Conservation (phyloP, 257 asterid species). For the Henckelia pumila region DNA sequence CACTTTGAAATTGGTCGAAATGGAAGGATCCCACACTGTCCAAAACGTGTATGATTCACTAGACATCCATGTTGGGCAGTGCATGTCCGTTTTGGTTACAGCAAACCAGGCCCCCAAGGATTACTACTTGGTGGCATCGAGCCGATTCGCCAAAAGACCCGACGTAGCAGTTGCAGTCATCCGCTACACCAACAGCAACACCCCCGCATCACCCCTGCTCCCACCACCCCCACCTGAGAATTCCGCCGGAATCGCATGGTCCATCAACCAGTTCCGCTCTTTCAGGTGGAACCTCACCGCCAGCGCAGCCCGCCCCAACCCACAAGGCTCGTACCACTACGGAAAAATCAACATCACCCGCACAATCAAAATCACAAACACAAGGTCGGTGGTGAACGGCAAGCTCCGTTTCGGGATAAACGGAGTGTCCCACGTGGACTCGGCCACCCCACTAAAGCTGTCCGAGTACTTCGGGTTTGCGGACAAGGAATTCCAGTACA, state of each 20-base stretch:
- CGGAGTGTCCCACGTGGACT: constrained; percentile 27
- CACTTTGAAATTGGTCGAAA: constrained; percentile 39
- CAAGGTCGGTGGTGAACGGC: constrained; percentile 11
- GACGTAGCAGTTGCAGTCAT: constrained; percentile 28
- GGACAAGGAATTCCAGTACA: constrained; percentile 25
- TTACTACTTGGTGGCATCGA: constrained; percentile 43
- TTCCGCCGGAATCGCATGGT: constrained; percentile 30
- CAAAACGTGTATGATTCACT: constrained; percentile 44
- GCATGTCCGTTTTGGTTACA: constrained; percentile 43
- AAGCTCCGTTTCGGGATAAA: constrained; percentile 33
- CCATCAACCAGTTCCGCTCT: constrained; percentile 31
- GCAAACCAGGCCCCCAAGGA: constrained; percentile 47
- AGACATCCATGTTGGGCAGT: constrained; percentile 54
- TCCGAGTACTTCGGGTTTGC: constrained; percentile 25
- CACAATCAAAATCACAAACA: constrained; percentile 27
- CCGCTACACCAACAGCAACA: constrained; percentile 37
- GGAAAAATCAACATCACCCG: constrained; percentile 38
- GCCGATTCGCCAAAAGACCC: constrained; percentile 31
- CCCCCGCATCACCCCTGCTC: constrained; percentile 32
- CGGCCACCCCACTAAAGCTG: constrained; percentile 29
- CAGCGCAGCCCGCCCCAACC: constrained; percentile 41
- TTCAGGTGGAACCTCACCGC: constrained; percentile 37
- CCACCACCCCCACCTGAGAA: constrained; percentile 33
- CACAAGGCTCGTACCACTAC: constrained; percentile 36
- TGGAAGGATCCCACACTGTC: constrained; percentile 56